Percentiles rank a stretch among this genome's conserved stretches.
phyloP scores from a whole-genome alignment of 164 flowering plant genomes.

The Protea cynaroides region DNA sequence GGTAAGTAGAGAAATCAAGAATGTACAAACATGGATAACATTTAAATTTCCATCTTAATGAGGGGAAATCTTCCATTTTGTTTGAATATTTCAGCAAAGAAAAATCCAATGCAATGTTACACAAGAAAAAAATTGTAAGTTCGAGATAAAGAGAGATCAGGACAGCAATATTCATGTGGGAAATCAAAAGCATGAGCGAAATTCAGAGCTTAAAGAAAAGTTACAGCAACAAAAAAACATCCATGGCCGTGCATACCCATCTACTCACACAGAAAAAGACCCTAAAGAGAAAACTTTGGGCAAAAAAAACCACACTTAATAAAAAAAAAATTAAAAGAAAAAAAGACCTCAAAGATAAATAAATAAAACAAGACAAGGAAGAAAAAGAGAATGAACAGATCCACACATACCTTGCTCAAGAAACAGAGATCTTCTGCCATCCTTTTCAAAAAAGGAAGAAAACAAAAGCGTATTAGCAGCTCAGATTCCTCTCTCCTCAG shows the following conservation, averaged over 20 bases:
- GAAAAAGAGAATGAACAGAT: neutral
- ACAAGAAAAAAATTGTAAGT: neutral
- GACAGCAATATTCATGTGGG: neutral
- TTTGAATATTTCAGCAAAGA: neutral
- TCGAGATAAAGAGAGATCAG: neutral
- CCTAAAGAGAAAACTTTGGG: too few species aligned
- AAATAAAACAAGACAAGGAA: neutral
- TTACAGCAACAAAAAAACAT: neutral
- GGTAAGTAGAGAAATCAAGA: neutral
- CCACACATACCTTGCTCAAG: slow-evolving; percentile 18
- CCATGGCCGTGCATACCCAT: neutral
- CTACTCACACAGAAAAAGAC: neutral
- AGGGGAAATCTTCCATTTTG: neutral
- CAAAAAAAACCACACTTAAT: too few species aligned
- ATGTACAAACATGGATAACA: neutral
- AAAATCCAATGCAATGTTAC: too few species aligned
- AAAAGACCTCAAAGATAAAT: neutral
- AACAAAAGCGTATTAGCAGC: slow-evolving; percentile 8
- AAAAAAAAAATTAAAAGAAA: neutral
- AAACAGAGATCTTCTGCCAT: slow-evolving; percentile 29
- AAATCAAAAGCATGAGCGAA: neutral
- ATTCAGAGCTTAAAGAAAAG: too few species aligned
- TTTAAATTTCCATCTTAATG: neutral
- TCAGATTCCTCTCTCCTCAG: neutral
- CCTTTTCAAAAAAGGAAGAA: neutral